Evolutionary conservation across 2,329 filamentous ascomycete genomes (phyloP).

Genomic region (Daldinia sp.): DNA sequence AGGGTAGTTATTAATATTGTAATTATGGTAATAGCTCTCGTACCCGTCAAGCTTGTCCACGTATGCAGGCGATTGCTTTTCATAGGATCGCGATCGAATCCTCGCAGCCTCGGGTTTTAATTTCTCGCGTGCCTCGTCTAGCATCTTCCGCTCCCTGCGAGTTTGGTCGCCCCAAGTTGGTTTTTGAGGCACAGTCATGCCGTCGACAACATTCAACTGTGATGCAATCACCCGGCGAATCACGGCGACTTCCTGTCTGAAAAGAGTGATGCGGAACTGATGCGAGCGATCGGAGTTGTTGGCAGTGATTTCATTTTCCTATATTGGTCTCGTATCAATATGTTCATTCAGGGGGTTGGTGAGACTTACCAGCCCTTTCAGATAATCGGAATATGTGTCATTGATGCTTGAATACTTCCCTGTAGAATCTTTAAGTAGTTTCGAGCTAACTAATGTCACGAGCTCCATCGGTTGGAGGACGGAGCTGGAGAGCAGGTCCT

Average conservation of each 20-base stretch:
- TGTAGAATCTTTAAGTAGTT: constrained; percentile 56
- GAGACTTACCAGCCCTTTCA: constrained; percentile 56
- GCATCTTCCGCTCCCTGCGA: constrained; percentile 29
- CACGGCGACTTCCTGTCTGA: constrained; percentile 57
- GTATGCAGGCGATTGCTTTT: constrained; percentile 32
- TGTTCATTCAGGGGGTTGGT: constrained; percentile 3
- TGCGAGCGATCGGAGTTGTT: constrained; percentile 57
- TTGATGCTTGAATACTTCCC: constrained; percentile 55
- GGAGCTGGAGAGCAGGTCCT: constrained; percentile 53
- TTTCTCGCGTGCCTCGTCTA: constrained; percentile 28
- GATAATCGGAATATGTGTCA: constrained; percentile 58
- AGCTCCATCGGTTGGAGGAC: constrained; percentile 59
- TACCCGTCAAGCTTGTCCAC: constrained; percentile 33
- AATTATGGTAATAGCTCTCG: constrained; percentile 23
- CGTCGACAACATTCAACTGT: constrained; percentile 27
- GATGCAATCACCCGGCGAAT: constrained; percentile 53
- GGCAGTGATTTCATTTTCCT: constrained; percentile 57
- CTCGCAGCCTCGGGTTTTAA: constrained; percentile 18
- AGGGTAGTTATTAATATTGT: constrained; percentile 8
- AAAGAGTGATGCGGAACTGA: constrained; percentile 56
- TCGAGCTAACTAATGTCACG: constrained; percentile 55
- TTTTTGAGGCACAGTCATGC: constrained; percentile 19
- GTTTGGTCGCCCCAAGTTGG: constrained; percentile 19
- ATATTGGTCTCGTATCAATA: constrained; percentile 42
- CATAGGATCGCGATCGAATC: constrained; percentile 25